Conservation (phyloP, 108 stramenopile species). For the Chaetoceros tenuissimus region DNA sequence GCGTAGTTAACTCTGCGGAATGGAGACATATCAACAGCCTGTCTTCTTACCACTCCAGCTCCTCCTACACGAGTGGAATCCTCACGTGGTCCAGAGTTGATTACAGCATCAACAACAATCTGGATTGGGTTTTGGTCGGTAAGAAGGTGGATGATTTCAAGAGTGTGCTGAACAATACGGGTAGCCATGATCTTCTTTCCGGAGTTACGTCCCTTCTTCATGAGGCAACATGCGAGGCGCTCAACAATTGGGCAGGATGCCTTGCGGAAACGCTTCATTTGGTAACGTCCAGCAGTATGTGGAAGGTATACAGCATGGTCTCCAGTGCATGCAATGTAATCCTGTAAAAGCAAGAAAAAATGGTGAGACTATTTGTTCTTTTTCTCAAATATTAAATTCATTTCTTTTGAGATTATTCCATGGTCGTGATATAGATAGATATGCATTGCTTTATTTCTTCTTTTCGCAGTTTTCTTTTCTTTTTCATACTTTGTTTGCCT, state of each 20-base stretch:
- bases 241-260: constrained; percentile 99
- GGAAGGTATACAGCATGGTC: constrained; percentile 97
- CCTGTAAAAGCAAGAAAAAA: constrained; percentile 23
- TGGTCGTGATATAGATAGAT: too few species aligned
- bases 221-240: constrained; percentile 95
- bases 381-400: too few species aligned
- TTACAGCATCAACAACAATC: constrained; percentile 98
- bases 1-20: constrained; percentile 99
- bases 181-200: constrained; percentile 99
- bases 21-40: constrained; percentile 99
- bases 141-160: constrained; percentile 99
- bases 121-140: constrained; percentile 99
- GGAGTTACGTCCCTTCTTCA: constrained; percentile 97
- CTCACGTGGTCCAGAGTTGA: constrained; percentile 99
- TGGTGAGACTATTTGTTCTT: background rate
- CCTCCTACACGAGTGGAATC: constrained; percentile 99
- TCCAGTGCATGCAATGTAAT: constrained; percentile 96
- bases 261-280: constrained; percentile 99
- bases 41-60: constrained; percentile 99
- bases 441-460: too few species aligned
- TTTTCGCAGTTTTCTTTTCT: too few species aligned
- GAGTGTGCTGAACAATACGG: constrained; percentile 98
- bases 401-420: too few species aligned
- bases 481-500: too few species aligned
- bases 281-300: constrained; percentile 99